Evolutionary conservation across 371 early-diverging fungal species (phyloP), one percentile per base, ranked within the genome.

Genomic region (Rhizopus stolonifer): DNA sequence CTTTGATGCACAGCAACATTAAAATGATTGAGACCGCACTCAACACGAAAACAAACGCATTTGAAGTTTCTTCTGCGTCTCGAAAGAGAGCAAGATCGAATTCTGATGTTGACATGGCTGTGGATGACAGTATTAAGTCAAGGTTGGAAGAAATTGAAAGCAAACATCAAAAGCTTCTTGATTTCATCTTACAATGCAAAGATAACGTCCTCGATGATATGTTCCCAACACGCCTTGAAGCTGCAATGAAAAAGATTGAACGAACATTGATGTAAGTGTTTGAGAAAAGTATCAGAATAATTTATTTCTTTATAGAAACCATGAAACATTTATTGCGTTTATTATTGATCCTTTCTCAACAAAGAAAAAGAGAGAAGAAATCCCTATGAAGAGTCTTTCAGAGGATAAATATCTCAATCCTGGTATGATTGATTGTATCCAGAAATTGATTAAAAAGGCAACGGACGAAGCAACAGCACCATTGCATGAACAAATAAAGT

Each of bases 341-440:
- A 19, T 65, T 17, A 39, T 60, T 26, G 65, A 65, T 46, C 65
- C 65, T 21, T 58, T 63, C 22, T 25, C 63, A 4, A 46, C 58
- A 8, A 10, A 50, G 3, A 14, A 54, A 50, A 39, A 18, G 1
- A 2, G 29, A 23, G 14, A 43, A 47, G 42, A 42, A 9, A 10
- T 18, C 8, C 21, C 42, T 5, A 45, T 5, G 3, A 13, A 36
- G 0, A 36, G 17, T 9, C 14, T 52, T 13, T 22, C 52, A 5
- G 23, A 39, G 14, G 32, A 36, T 1, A 9, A 36, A 14, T 47
- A 31, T 13, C 23, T 61, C 0, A 52, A 47, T 19, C 62, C 62
- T 19, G 50, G 53, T 15, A 54, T 63, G 47, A 18, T 63, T n/a
- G 58, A 57, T 17, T 54, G 58, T 24, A 58, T 63, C 5, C 19